Percentiles rank a stretch among this genome's conserved stretches.
phyloP scores from a whole-genome alignment of 2,329 filamentous ascomycete genomes.

The Teratosphaeria destructans region DNA sequence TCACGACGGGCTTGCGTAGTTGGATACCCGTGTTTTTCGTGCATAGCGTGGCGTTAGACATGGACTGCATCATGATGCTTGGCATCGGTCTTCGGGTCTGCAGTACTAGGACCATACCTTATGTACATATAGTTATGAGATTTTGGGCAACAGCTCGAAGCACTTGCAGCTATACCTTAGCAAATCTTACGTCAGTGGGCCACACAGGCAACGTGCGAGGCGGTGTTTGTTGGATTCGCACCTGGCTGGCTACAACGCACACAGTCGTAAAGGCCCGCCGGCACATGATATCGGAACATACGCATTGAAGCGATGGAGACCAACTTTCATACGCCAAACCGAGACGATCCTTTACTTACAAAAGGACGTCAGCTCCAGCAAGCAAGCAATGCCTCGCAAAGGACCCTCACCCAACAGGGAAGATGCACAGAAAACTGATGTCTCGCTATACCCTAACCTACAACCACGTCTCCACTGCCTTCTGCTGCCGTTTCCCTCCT shows the following conservation, averaged over 20 bases:
- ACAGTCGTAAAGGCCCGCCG: too few species aligned
- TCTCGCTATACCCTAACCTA: not conserved
- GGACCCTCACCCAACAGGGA: not conserved
- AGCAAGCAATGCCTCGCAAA: not conserved
- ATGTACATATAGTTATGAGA: not conserved
- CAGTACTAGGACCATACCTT: not conserved
- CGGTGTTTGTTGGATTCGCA: not conserved
- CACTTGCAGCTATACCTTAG: not conserved
- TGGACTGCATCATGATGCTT: not conserved
- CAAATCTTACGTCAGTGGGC: not conserved
- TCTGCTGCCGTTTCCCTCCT: not conserved
- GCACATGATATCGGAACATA: not conserved
- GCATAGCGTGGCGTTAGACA: not conserved
- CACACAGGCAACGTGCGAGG: not conserved
- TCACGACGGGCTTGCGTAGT: not conserved
- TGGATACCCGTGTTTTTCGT: not conserved
- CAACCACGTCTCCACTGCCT: not conserved
- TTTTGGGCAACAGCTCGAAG: not conserved
- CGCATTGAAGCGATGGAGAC: not conserved
- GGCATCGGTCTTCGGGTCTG: not conserved
- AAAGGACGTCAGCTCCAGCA: not conserved
- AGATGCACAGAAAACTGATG: not conserved
- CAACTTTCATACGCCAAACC: not conserved
- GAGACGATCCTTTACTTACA: not conserved
- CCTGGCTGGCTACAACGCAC: not conserved